phyloP scores from a whole-genome alignment of 179 eudicot genomes.

The Silene coronaria region DNA sequence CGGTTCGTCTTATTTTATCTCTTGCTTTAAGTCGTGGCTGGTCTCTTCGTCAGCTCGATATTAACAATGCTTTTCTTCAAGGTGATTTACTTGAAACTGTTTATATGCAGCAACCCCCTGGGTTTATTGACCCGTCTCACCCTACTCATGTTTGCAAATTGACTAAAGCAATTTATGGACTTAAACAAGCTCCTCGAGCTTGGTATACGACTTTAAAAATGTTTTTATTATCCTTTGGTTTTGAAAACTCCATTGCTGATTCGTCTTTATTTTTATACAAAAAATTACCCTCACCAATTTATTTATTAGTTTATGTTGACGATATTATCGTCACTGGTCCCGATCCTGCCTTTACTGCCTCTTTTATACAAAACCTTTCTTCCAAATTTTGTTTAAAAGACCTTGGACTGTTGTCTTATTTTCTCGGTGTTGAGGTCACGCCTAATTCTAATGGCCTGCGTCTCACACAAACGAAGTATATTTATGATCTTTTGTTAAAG shows the following conservation, averaged over 20 bases:
- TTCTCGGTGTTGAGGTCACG: too few relatives aligned
- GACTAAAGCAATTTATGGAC: neutral
- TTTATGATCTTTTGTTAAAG: too few relatives aligned
- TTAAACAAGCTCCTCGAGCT: neutral
- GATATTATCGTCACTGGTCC: neutral
- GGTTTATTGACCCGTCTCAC: neutral
- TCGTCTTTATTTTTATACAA: neutral
- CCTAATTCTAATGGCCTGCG: neutral
- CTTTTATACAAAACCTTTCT: too few relatives aligned
- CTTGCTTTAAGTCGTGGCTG: too few relatives aligned
- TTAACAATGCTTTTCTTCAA: too few relatives aligned
- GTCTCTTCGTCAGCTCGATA: too few relatives aligned
- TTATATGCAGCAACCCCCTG: too few relatives aligned
- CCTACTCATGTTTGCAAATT: neutral
- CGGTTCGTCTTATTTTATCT: too few relatives aligned
- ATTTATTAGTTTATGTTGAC: too few relatives aligned
- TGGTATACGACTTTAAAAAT: neutral
- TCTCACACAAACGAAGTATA: neutral
- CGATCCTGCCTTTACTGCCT: neutral
- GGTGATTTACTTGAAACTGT: too few relatives aligned
- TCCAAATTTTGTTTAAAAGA: too few relatives aligned
- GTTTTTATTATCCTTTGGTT: neutral
- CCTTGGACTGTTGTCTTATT: neutral
- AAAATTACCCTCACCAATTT: neutral
- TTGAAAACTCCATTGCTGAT: neutral